phyloP scores from a whole-genome alignment of 2,329 filamentous ascomycete species.

The Dissoconium aciculare region DNA sequence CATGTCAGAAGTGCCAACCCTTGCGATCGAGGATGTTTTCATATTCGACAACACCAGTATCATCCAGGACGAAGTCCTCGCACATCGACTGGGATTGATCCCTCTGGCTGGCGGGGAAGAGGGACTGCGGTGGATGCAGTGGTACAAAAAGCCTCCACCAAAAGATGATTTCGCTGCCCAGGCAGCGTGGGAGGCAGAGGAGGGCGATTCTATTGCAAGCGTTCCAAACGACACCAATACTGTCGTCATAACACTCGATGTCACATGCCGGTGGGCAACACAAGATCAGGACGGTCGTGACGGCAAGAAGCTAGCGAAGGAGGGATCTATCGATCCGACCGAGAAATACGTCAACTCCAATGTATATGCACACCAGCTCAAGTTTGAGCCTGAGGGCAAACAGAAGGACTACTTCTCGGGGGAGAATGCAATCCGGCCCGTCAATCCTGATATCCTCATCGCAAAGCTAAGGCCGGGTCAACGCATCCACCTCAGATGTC shows the following conservation, averaged over 20 bases:
- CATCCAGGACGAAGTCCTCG: conserved; percentile 92
- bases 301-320: conserved; percentile 40
- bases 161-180: conserved; percentile 40
- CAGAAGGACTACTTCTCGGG: conserved; percentile 52
- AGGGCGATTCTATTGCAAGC: conserved; percentile 29
- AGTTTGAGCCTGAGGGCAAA: conserved; percentile 59
- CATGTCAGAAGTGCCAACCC: conserved; percentile 81
- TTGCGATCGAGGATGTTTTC: conserved; percentile 88
- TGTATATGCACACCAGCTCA: conserved; percentile 41
- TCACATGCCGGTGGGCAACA: conserved; percentile 66
- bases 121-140: conserved; percentile 68
- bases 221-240: conserved; percentile 68
- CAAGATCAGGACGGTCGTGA: conserved; percentile 27
- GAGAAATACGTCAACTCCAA: conserved; percentile 78
- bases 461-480: conserved; percentile 89
- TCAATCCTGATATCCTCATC: conserved; percentile 84
- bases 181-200: conserved; percentile 25
- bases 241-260: conserved; percentile 58
- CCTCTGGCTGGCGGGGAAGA: conserved; percentile 68
- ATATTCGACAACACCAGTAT: conserved; percentile 95
- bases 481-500: conserved; percentile 70
- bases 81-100: conserved; percentile 76
- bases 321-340: conserved; percentile 61
- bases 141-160: conserved; percentile 55
- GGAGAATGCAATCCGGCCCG: conserved; percentile 51